phyloP scores from a whole-genome alignment of 1,284 basidiomycete species.

The Sporisorium exsertum region DNA sequence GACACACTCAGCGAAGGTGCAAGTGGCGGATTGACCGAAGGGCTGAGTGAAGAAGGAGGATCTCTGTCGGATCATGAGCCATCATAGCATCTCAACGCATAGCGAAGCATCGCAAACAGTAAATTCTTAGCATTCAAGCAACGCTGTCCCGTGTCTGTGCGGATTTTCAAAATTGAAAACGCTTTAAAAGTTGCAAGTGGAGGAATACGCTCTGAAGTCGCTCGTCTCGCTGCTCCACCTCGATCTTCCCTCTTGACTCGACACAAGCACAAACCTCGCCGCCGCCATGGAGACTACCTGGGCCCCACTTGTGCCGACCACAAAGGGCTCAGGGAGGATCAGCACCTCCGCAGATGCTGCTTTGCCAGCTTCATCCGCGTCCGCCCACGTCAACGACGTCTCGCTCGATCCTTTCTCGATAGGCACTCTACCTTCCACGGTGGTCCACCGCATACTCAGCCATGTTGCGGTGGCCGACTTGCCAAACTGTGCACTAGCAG shows the following conservation, averaged over 20 bases:
- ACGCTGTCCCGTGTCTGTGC: constrained; percentile 5
- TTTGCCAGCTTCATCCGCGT: background rate
- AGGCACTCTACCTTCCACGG: constrained; percentile 35
- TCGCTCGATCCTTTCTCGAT: constrained; percentile 49
- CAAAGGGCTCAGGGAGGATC: constrained; percentile 20
- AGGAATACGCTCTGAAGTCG: background rate
- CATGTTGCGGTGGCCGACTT: constrained; percentile 46
- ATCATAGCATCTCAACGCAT: constrained; percentile 12
- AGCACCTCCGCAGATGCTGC: constrained; percentile 16
- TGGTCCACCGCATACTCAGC: constrained; percentile 49
- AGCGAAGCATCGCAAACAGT: background rate
- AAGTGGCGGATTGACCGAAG: constrained; percentile 33
- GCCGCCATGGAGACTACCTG: constrained; percentile 45
- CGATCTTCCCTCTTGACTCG: background rate
- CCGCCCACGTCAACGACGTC: constrained; percentile 24
- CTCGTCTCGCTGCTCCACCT: background rate
- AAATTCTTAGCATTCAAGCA: background rate
- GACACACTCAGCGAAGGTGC: constrained; percentile 28
- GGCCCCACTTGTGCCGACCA: constrained; percentile 48
- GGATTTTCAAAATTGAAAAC: background rate
- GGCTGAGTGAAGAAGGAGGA: constrained; percentile 17
- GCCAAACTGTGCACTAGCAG: constrained; percentile 39
- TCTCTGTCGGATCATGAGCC: constrained; percentile 35
- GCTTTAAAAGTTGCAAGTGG: constrained; percentile 8
- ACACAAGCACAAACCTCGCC: background rate